Conservation (phyloP, 2,329 filamentous ascomycete species). For the Pezicula radicicola region DNA sequence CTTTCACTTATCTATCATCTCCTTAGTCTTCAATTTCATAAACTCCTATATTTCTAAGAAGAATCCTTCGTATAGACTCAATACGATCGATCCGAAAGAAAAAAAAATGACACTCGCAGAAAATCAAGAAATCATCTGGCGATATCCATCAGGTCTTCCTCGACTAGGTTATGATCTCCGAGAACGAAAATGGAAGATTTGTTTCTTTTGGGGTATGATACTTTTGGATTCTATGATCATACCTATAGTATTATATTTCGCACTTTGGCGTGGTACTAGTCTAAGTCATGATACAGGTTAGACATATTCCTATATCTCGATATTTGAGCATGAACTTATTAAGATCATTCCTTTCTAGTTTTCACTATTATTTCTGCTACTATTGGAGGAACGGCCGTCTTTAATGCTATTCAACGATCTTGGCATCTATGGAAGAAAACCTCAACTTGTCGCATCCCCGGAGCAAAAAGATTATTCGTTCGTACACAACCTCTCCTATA, state of each 20-base stretch:
- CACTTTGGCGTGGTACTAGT: constrained; percentile 52
- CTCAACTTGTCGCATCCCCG: constrained; percentile 49
- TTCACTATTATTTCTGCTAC: constrained; percentile 45
- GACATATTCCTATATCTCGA: too few species aligned
- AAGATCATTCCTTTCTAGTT: not conserved
- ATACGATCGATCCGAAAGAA: too few species aligned
- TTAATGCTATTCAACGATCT: constrained; percentile 46
- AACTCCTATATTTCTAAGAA: too few species aligned
- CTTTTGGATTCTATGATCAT: constrained; percentile 55
- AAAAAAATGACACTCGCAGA: too few species aligned
- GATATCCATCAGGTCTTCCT: too few species aligned
- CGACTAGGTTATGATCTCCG: not conserved
- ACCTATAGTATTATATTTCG: constrained; percentile 58
- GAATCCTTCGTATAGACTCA: too few species aligned
- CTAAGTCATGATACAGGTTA: constrained; percentile 33
- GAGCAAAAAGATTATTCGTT: constrained; percentile 37
- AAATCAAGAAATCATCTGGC: too few species aligned
- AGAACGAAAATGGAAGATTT: constrained; percentile 48
- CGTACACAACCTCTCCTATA: too few species aligned
- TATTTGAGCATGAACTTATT: too few species aligned
- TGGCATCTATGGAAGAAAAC: constrained; percentile 42
- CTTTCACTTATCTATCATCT: too few species aligned
- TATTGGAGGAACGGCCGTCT: constrained; percentile 48
- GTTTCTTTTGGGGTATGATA: constrained; percentile 57
- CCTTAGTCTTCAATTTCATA: too few species aligned